Conservation (phyloP, 2,329 filamentous ascomycete genomes). For the Bertia moriformis region DNA sequence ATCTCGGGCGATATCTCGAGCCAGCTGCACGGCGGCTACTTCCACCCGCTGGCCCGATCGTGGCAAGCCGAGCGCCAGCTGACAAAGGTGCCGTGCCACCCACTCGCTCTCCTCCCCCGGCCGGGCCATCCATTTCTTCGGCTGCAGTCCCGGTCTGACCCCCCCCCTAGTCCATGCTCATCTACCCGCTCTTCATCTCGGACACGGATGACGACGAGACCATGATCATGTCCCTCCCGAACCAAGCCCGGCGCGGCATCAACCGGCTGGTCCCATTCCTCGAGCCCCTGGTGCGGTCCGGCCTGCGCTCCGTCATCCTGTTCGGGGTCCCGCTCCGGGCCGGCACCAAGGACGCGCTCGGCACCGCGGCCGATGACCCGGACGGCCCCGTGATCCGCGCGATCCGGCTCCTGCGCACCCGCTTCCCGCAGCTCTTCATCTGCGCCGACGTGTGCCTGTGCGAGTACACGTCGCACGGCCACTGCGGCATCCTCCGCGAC, state of each 20-base stretch:
- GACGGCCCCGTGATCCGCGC: constrained; percentile 78
- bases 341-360: constrained; percentile 75
- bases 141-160: background rate
- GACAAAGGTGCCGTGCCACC: constrained; percentile 51
- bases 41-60: constrained; percentile 61
- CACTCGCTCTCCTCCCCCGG: too few relatives aligned
- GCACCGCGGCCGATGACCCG: constrained; percentile 84
- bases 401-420: constrained; percentile 69
- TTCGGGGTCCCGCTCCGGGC: constrained; percentile 82
- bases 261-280: constrained; percentile 77
- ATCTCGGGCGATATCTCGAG: constrained; percentile 65
- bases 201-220: constrained; percentile 88
- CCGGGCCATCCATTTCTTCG: background rate
- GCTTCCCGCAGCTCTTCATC: constrained; percentile 84
- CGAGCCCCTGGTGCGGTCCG: constrained; percentile 74
- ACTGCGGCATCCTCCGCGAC: constrained; percentile 89
- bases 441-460: constrained; percentile 89
- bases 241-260: constrained; percentile 75
- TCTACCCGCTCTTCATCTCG: constrained; percentile 92
- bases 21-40: constrained; percentile 72
- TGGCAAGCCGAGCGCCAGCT: constrained; percentile 78
- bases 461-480: constrained; percentile 95
- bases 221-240: constrained; percentile 76
- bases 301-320: constrained; percentile 80
- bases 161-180: constrained; percentile 95